Base-by-base conservation (phyloP, 1,284 basidiomycete species). In the Caloboletus inedulis region DNA sequence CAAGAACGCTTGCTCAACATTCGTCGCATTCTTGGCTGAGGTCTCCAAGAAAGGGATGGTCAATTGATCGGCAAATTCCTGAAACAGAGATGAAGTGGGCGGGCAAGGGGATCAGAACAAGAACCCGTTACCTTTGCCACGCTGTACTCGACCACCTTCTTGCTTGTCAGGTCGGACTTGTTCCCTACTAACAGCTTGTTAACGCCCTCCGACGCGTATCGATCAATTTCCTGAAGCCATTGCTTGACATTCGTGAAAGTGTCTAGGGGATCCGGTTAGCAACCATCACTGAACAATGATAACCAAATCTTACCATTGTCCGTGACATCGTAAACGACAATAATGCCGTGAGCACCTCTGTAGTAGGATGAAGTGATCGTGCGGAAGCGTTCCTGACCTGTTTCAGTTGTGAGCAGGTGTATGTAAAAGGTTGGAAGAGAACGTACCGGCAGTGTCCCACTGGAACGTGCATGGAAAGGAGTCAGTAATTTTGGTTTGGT, bases 1-100 rank as follows among this genome's bases (percentile, higher is more conserved):
- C 82, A 99, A 86, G 85, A 99, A 99, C 18, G 97, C 97, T 72
- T 99, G 94, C 74, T 99, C 97, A 58, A 99, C 97, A 67, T 98
- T 98, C 57, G 94, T 93, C 48, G 96, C 94, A 66, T 94, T 94
- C 90, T 99, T 99, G 49, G 97, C 97, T 14, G 94, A 98, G 16
- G 97, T 99, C 79, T 99, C 97, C 67, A 99, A 81, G 89, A 98
- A 99, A 30, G 92, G 90, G 60, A 99, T 94, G 62, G 81, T 82
- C 55, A 99, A 79, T 71, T 98, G 94, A 70, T 98, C 93, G 47
- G 97, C 94, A 63, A 99, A 94, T 78, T 97, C 94, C 87, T 94
- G 37, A 3, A 23, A 13, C 47, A 52, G 56, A 12, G 37, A 49
- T 53, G 44, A 54, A 52, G 36, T 46, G 41, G 31, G 41, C 45